These are phyloP conservation scores for Phyllosticta citriasiana DNA, from an alignment of 2,329 filamentous ascomycete species.

Conservation along the genomic window DNA sequence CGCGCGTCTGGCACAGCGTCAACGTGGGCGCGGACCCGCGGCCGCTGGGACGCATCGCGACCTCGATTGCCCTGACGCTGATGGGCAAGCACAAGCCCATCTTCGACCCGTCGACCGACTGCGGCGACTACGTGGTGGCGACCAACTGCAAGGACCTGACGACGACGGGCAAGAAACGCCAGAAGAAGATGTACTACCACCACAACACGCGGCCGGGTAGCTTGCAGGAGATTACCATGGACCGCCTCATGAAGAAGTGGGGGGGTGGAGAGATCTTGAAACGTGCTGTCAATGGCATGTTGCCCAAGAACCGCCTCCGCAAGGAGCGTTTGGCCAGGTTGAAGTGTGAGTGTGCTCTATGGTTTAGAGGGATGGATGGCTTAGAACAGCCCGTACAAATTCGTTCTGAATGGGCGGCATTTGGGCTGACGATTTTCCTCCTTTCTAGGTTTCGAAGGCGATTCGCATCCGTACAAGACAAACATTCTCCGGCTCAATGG, in stretches of 20 bases:
- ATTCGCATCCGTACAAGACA: slow-evolving; percentile 78
- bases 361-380: background rate
- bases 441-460: slow-evolving; percentile 69
- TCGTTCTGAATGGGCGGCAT: background rate
- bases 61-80: slow-evolving; percentile 72
- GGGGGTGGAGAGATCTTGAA: slow-evolving; percentile 85
- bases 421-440: background rate
- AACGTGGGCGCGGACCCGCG: slow-evolving; percentile 57
- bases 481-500: slow-evolving; percentile 71
- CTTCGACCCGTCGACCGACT: slow-evolving; percentile 94
- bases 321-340: slow-evolving; percentile 79
- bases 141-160: slow-evolving; percentile 79
- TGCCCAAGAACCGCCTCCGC: slow-evolving; percentile 90
- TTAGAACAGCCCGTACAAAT: background rate
- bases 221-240: slow-evolving; percentile 85
- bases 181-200: slow-evolving; percentile 91
- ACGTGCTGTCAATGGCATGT: slow-evolving; percentile 90
- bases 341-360: slow-evolving; percentile 51
- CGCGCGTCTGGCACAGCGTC: slow-evolving; percentile 90
- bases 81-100: slow-evolving; percentile 99
- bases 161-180: slow-evolving; percentile 83
- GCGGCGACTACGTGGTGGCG: slow-evolving; percentile 96
- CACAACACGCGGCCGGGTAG: slow-evolving; percentile 86
- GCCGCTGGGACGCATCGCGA: slow-evolving; percentile 81
- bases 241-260: slow-evolving; percentile 85